Evolutionary conservation across 345 rosid species (phyloP), one percentile per base, ranked within the genome.

Genomic region (Noccaea caerulescens): DNA sequence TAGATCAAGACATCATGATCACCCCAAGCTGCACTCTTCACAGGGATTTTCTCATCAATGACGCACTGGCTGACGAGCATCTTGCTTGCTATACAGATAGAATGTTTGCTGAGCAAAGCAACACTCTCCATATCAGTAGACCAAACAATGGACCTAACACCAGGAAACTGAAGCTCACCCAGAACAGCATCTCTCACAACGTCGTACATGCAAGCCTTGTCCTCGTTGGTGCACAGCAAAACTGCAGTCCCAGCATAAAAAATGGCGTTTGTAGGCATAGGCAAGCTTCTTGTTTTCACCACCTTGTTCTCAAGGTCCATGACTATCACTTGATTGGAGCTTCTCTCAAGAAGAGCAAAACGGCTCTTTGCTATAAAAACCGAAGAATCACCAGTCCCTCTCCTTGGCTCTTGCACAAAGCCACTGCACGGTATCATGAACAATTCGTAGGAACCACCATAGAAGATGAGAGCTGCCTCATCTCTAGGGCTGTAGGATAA

Each of bases 11-110:
- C 96, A 77, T 92, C 94, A 76, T 89, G 87, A 16, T 93, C 97
- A 44, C 91, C 97, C 97, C 97, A 93, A 18, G 94, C 94, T 78
- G 96, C 98, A 72, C 98, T 89, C 59, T 93, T 91, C 54, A 93
- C 91, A 33, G 96, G 90, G 25, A 93, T 89, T 30, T 94, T 91
- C 84, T 91, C 98, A 66, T 93, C 96, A 80, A 93, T 88, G 14
- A 91, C 85, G 84, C 97, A 89, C 58, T 86, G 88, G 63, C 75
- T 93, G 64, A 84, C 91, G 65, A 93, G 94, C 78, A 82, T 89
- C 77, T 89, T 93, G 83, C 79, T 87, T 16, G 97, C 89, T 52
- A 91, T 85, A 54, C 89, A 80, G 70, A 93, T 91, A 44, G 94
- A 85, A 70, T 93, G 97, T 75, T 93, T 93, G 77, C 98, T 93